Evolutionary conservation across 345 rosid species (phyloP).

Genomic region (Crucihimalaya himalaica): DNA sequence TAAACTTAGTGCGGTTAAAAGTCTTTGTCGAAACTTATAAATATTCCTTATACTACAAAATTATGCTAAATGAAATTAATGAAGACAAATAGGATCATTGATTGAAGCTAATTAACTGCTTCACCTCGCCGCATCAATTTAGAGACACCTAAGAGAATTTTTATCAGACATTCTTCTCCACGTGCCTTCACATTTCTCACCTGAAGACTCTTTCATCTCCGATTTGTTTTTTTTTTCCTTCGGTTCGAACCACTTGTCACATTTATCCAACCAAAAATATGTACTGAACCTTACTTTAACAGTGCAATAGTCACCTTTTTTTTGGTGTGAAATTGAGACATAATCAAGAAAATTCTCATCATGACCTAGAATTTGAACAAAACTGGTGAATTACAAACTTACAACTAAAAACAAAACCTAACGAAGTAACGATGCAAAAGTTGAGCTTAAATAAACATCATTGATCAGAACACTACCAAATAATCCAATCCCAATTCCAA

Average conservation of each 20-base stretch:
- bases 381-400: conserved; percentile 17
- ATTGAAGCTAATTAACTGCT: conserved; percentile 18
- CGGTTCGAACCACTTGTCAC: conserved; percentile 28
- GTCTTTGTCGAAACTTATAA: conserved; percentile 10
- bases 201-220: conserved; percentile 5
- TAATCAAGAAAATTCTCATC: neutral
- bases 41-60: neutral
- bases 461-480: conserved; percentile 5
- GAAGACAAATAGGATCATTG: conserved; percentile 1
- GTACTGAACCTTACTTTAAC: conserved; percentile 1
- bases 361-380: conserved; percentile 17
- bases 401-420: neutral
- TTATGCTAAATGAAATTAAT: neutral
- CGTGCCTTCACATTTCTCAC: conserved; percentile 28
- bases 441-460: conserved; percentile 1
- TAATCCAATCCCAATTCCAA: conserved; percentile 15
- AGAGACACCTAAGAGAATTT: conserved; percentile 25
- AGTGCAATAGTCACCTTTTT: neutral
- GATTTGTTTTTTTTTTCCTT: neutral
- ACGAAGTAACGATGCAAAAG: conserved; percentile 5
- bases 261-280: conserved; percentile 19
- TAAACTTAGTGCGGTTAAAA: neutral
- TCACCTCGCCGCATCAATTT: conserved; percentile 35
- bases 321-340: neutral
- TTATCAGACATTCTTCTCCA: conserved; percentile 22